Evolutionary conservation across 139 green algal species (phyloP).

Genomic region (Yamagishiella unicocca): DNA sequence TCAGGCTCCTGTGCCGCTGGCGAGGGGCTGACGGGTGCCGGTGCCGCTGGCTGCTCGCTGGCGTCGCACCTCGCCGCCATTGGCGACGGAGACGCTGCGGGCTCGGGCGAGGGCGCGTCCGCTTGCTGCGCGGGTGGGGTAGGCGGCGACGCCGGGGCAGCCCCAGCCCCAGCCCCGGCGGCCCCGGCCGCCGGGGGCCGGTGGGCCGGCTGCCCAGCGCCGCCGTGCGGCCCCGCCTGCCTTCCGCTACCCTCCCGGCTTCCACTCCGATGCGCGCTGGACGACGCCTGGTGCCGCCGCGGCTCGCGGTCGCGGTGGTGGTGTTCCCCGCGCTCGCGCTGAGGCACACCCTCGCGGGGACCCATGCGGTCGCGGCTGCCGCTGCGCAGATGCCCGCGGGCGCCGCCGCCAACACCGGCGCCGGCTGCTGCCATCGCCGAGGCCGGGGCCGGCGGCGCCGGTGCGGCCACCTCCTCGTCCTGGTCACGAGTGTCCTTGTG

Average conservation of each 20-base stretch:
- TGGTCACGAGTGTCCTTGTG: slow-evolving; percentile 43
- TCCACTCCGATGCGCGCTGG: background rate
- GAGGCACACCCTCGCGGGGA: background rate
- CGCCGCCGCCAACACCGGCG: too few species aligned
- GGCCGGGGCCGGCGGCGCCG: background rate
- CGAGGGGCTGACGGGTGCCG: background rate
- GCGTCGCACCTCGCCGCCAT: background rate
- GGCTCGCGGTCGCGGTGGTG: slow-evolving; percentile 12
- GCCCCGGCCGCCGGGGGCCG: background rate
- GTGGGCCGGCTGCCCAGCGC: background rate
- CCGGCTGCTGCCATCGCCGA: too few species aligned
- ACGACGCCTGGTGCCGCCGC: background rate
- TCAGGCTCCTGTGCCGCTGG: background rate
- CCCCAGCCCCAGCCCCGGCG: background rate
- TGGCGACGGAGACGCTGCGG: background rate
- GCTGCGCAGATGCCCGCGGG: background rate
- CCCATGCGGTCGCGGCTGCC: slow-evolving; percentile 42
- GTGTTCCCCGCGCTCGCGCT: background rate
- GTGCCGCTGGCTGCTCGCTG: background rate
- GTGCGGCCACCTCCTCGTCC: slow-evolving; percentile 6
- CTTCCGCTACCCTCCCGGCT: slow-evolving; percentile 7
- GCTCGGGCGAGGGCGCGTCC: background rate
- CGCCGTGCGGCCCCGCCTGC: background rate
- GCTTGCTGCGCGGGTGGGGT: too few species aligned
- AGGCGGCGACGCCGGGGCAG: background rate